Base-by-base conservation (phyloP, 2,329 filamentous ascomycete species). In the Colletotrichum sp. region DNA sequence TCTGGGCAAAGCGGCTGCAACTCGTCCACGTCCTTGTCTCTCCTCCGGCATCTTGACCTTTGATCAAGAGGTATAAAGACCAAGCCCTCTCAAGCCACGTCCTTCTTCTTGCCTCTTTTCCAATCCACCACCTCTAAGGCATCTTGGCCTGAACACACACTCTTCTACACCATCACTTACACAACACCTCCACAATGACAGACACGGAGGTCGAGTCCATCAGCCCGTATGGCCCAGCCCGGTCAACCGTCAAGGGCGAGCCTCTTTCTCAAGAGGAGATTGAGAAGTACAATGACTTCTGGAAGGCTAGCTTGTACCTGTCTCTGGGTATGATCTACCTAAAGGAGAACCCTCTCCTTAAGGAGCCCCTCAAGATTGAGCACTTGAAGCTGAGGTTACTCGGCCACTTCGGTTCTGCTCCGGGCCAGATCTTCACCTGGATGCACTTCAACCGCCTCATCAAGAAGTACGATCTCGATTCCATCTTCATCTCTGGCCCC, bases 391-490 rank as follows among this genome's bases (percentile, higher is more conserved):
- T 90, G 75, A 91, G 94, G 78, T 87, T 96, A 10, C 88, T 96
- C 3, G 94, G 94, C 52, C 94, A 96, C 82, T 96, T 95, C 89
- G 94, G 94, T 70, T 95, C 93, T 4, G 94, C 94, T 66, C 92
- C 94, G n/a, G 94, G 94, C 16, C 94, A 96, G 84, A 92, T 93
- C 75, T 96, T 96, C 85, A 94, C 93, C 39, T 96, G 93, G 84
- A 94, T 95, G 87, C 94, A 96, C 85, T 94, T 95, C 89, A 96
- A 96, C 84, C 92, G 94, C 39, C 86, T 96, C 75, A 95, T 96
- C 88, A 95, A 94, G 84, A 96, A 95, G 85, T 94, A 95, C 81
- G 91, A 95, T 78, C 86, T 96, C 66, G 89, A 96, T 80, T 89
- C 91, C 34, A 89, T 95, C 79, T 96, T 95, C 82, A 88, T 96